Percentiles rank a stretch among this genome's conserved stretches.
These are phyloP conservation scores for Metschnikowia peoriensis DNA, from an alignment of 805 yeast species.

Conservation along the genomic window DNA sequence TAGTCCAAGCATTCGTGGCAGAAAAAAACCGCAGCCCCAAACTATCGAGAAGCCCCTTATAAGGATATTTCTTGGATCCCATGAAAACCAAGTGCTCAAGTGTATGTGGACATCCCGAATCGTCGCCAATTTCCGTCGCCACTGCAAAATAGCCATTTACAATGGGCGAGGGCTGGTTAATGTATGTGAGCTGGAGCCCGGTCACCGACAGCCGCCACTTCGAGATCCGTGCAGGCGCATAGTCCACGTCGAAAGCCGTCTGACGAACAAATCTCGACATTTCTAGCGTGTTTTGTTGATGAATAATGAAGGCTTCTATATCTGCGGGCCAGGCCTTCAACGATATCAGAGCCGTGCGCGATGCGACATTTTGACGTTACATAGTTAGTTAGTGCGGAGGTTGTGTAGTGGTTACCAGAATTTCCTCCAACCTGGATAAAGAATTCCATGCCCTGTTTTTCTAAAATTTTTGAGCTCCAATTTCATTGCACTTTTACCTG, in stretches of 20 bases:
- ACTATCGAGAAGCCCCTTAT: slow-evolving; percentile 85
- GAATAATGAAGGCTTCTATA: too few relatives aligned
- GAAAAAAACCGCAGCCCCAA: slow-evolving; percentile 83
- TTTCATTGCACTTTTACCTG: too few relatives aligned
- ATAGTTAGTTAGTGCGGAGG: too few relatives aligned
- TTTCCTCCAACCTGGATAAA: too few relatives aligned
- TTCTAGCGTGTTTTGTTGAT: neutral
- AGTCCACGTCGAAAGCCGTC: slow-evolving; percentile 60
- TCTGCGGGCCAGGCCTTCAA: too few relatives aligned
- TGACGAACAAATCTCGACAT: slow-evolving; percentile 29
- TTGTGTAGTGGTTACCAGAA: too few relatives aligned
- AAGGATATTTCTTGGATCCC: slow-evolving; percentile 90
- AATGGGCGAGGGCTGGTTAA: slow-evolving; percentile 80
- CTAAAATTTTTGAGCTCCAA: too few relatives aligned
- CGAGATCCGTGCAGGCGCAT: slow-evolving; percentile 66
- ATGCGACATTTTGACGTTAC: too few relatives aligned
- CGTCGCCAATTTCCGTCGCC: slow-evolving; percentile 85
- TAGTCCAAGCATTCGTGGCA: slow-evolving; percentile 95
- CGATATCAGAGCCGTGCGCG: too few relatives aligned
- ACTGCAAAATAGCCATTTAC: slow-evolving; percentile 95
- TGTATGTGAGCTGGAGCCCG: slow-evolving; percentile 75
- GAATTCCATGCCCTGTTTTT: too few relatives aligned
- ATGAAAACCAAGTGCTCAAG: slow-evolving; percentile 90
- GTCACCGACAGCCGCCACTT: slow-evolving; percentile 81
- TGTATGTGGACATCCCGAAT: slow-evolving; percentile 94